phyloP scores from a whole-genome alignment of 495 filamentous ascomycete species.

The Aspergillus taichungensis region DNA sequence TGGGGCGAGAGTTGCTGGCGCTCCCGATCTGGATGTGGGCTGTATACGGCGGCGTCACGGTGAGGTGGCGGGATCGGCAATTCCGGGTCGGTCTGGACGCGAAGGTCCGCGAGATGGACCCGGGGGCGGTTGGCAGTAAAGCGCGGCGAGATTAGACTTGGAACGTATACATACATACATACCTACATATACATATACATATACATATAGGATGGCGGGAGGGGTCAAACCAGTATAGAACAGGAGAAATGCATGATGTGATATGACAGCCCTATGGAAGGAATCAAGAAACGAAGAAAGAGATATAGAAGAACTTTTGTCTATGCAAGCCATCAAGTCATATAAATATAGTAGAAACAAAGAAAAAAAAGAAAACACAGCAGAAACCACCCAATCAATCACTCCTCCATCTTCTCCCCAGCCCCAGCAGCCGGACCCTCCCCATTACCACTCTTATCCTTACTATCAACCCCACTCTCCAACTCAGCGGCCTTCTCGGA shows the following conservation, averaged over 20 bases:
- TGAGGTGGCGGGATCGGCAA: constrained; percentile 74
- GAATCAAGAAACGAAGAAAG: too few species aligned
- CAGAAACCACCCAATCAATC: neutral
- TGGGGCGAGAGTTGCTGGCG: constrained; percentile 73
- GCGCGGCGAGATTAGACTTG: neutral
- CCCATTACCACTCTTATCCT: neutral
- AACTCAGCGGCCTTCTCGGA: constrained; percentile 30
- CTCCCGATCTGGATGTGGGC: constrained; percentile 84
- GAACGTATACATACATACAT: neutral
- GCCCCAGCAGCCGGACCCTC: neutral
- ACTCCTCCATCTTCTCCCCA: constrained; percentile 6
- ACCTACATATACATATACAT: constrained; percentile 1
- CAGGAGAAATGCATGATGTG: too few species aligned
- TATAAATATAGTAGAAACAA: constrained; percentile 5
- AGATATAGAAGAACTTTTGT: too few species aligned
- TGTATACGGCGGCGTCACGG: constrained; percentile 70
- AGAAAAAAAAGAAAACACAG: constrained; percentile 9
- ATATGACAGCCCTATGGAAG: too few species aligned
- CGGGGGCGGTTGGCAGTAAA: neutral
- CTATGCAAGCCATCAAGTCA: too few species aligned
- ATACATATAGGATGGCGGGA: neutral
- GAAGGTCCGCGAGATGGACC: constrained; percentile 52
- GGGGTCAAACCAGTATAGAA: too few species aligned
- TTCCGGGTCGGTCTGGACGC: constrained; percentile 81
- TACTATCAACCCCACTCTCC: constrained; percentile 22